Conservation (phyloP, 2,329 filamentous ascomycete genomes). For the Pseudogymnoascus pannorum region DNA sequence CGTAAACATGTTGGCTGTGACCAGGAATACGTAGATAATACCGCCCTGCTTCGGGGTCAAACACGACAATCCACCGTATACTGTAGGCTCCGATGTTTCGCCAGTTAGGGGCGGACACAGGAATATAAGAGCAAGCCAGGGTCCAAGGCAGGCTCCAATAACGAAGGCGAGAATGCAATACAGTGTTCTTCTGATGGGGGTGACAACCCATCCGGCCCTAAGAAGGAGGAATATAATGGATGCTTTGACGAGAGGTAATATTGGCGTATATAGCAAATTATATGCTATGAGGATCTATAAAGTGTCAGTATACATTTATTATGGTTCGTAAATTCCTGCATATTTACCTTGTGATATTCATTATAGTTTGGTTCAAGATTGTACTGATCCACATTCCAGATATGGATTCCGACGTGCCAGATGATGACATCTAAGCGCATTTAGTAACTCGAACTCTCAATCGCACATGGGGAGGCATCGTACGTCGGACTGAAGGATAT, state of each 20-base stretch:
- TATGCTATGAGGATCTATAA: conserved; percentile 6
- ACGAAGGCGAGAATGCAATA: conserved; percentile 1
- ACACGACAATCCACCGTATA: not conserved
- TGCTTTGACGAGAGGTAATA: conserved; percentile 1
- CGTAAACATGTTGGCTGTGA: conserved; percentile 8
- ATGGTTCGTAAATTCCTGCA: not conserved
- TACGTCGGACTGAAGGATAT: conserved; percentile 4
- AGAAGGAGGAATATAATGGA: not conserved
- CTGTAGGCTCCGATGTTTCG: not conserved
- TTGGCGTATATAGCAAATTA: conserved; percentile 2
- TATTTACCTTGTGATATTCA: not conserved
- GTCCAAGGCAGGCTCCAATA: conserved; percentile 1
- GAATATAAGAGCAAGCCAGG: conserved; percentile 4
- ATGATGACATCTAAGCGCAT: not conserved
- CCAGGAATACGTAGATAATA: conserved; percentile 1
- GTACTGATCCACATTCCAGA: conserved; percentile 3
- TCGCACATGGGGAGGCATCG: not conserved
- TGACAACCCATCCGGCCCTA: not conserved
- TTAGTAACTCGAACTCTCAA: not conserved
- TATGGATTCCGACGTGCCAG: conserved; percentile 4
- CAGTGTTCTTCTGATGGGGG: conserved; percentile 1
- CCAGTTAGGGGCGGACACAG: not conserved
- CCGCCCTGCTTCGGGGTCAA: not conserved
- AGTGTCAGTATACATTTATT: not conserved
- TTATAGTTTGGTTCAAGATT: not conserved